phyloP scores from a whole-genome alignment of 176 grass and related monocot species.

The Dendrocalamus sinicus region DNA sequence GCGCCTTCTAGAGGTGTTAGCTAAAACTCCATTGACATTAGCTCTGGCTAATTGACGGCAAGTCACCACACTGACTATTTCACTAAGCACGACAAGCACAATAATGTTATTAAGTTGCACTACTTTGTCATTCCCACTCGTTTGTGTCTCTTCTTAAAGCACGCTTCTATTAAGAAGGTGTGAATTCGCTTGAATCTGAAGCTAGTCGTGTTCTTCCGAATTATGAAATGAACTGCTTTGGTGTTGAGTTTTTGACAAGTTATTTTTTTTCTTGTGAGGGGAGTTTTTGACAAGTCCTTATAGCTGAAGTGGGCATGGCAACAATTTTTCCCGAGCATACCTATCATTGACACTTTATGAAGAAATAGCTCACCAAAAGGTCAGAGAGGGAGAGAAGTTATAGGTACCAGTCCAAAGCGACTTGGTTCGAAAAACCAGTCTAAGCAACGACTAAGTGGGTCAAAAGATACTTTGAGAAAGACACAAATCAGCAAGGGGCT shows the following conservation, averaged over 20 bases:
- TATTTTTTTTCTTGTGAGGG: background rate
- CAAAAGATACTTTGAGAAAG: background rate
- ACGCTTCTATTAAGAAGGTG: background rate
- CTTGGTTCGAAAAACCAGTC: background rate
- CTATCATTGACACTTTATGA: background rate
- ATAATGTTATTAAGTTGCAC: background rate
- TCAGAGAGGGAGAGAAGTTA: background rate
- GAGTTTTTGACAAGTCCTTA: background rate
- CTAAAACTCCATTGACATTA: background rate
- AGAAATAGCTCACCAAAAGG: background rate
- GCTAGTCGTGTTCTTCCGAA: background rate
- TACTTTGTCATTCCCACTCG: background rate
- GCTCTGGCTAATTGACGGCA: background rate
- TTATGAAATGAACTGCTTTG: background rate
- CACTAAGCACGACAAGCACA: background rate
- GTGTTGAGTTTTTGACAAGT: background rate
- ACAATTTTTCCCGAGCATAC: background rate
- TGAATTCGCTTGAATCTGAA: background rate
- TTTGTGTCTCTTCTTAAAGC: background rate
- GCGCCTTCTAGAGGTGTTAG: slow-evolving; percentile 23
- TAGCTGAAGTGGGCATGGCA: background rate
- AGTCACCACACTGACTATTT: background rate
- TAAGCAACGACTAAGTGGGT: background rate
- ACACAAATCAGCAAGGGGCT: background rate
- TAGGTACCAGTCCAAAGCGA: background rate